These are phyloP conservation scores for Auricularia auricula-judae DNA, from an alignment of 768 basidiomycete species.

Conservation along the genomic window DNA sequence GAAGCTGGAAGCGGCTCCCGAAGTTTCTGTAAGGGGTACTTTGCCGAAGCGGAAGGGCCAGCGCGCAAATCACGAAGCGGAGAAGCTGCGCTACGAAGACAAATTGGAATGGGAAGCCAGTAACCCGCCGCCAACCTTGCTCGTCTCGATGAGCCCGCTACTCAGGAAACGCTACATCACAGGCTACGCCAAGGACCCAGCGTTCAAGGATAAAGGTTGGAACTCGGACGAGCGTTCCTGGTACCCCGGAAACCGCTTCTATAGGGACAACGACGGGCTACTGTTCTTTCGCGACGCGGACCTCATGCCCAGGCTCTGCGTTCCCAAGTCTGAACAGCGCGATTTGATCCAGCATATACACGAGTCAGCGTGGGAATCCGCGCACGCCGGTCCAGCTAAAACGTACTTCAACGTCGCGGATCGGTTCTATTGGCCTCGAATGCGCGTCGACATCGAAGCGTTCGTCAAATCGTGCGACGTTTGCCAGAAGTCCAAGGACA, in stretches of 20 bases:
- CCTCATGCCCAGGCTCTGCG: conserved; percentile 2
- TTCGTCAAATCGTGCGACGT: conserved; percentile 8
- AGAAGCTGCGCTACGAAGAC: not conserved
- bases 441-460: conserved; percentile 5
- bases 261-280: not conserved
- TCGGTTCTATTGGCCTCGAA: conserved; percentile 3
- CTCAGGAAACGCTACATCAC: conserved; percentile 1
- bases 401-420: not conserved
- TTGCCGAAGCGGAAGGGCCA: no score
- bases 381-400: conserved; percentile 7
- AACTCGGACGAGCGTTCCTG: not conserved
- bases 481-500: conserved; percentile 9
- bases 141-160: not conserved
- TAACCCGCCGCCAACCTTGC: not conserved
- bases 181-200: conserved; percentile 1
- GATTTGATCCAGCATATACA: conserved; percentile 5
- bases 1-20: not conserved
- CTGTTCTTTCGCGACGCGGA: conserved; percentile 4
- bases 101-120: not conserved
- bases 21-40: not conserved
- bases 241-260: not conserved
- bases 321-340: conserved; percentile 3
- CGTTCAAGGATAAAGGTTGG: conserved; percentile 2
- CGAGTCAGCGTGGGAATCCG: conserved; percentile 4
- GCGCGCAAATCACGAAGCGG: no score